These are phyloP conservation scores for Leccinum truebloodii DNA, from an alignment of 768 basidiomycete species.

Conservation along the genomic window DNA sequence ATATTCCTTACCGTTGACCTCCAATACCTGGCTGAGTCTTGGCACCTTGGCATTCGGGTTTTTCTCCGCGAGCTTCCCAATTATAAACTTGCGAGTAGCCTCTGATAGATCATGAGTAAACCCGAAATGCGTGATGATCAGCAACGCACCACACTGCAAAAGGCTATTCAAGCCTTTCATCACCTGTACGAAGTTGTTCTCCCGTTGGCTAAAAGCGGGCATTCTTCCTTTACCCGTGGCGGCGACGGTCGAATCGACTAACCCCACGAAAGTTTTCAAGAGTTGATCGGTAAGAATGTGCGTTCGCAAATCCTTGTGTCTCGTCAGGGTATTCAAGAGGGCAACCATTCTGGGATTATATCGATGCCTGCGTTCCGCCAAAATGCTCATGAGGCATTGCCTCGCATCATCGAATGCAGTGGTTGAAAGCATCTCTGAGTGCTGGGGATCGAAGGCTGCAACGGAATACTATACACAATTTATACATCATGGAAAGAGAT, in stretches of 20 bases:
- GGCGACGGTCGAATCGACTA: slow-evolving; percentile 15
- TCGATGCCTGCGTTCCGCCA: slow-evolving; percentile 17
- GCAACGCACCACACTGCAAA: slow-evolving; percentile 16
- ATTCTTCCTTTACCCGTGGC: no score
- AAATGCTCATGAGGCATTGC: slow-evolving; percentile 10
- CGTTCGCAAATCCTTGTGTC: slow-evolving; percentile 15
- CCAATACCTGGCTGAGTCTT: slow-evolving; percentile 19
- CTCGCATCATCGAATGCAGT: slow-evolving; percentile 17
- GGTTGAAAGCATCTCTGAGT: background rate
- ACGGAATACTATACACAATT: background rate
- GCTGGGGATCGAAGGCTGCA: slow-evolving; percentile 10
- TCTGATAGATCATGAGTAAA: slow-evolving; percentile 4
- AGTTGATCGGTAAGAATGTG: slow-evolving; percentile 17
- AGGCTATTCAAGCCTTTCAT: slow-evolving; percentile 24
- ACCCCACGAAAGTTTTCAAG: slow-evolving; percentile 9
- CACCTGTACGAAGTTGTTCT: slow-evolving; percentile 16
- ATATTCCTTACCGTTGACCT: slow-evolving; percentile 14
- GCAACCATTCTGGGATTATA: slow-evolving; percentile 22
- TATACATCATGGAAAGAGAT: background rate
- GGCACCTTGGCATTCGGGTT: background rate
- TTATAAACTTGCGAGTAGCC: slow-evolving; percentile 4
- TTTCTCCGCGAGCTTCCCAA: background rate
- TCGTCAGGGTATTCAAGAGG: slow-evolving; percentile 23
- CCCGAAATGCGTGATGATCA: background rate
- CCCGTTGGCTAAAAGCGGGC: background rate